Evolutionary conservation across 2,329 filamentous ascomycete genomes (phyloP).

Genomic region (Clarireedia homoeocarpa): DNA sequence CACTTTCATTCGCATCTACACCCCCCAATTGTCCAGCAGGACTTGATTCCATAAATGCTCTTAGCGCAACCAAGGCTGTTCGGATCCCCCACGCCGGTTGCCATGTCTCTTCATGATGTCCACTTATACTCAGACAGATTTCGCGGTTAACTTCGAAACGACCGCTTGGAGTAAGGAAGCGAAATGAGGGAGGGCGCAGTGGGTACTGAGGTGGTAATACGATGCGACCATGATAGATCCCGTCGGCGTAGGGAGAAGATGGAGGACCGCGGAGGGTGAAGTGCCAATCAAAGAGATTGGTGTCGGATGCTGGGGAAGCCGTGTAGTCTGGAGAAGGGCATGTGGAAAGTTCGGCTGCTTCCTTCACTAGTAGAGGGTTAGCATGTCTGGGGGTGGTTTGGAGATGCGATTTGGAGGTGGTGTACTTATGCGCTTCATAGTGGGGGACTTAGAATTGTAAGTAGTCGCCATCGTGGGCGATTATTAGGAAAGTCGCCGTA

Average conservation of each 20-base stretch:
- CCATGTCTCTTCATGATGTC: conserved; percentile 97
- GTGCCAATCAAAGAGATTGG: conserved; percentile 96
- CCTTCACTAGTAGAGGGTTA: conserved; percentile 57
- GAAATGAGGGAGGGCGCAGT: conserved; percentile 86
- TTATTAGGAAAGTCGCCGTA: too few species aligned
- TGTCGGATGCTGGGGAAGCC: conserved; percentile 70
- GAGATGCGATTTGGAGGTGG: conserved; percentile 4
- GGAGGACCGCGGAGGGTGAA: conserved; percentile 93
- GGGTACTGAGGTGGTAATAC: conserved; percentile 85
- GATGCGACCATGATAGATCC: conserved; percentile 94
- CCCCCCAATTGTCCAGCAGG: conserved; percentile 84
- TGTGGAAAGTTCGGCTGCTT: conserved; percentile 77
- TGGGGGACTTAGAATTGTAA: conserved; percentile 70
- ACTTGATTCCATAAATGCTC: conserved; percentile 90
- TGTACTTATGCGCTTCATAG: conserved; percentile 76
- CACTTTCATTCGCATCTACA: conserved; percentile 63
- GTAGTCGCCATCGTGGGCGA: too few species aligned
- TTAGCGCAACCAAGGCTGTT: conserved; percentile 72
- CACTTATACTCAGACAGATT: conserved; percentile 89
- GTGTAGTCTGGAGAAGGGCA: conserved; percentile 79
- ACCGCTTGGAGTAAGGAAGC: conserved; percentile 85
- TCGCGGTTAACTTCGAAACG: conserved; percentile 95
- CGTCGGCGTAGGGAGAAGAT: conserved; percentile 49
- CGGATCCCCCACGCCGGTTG: conserved; percentile 96
- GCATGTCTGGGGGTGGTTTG: conserved; percentile 9